Conservation (phyloP, 2,329 filamentous ascomycete genomes). For the Tolypocladium endophyticum region DNA sequence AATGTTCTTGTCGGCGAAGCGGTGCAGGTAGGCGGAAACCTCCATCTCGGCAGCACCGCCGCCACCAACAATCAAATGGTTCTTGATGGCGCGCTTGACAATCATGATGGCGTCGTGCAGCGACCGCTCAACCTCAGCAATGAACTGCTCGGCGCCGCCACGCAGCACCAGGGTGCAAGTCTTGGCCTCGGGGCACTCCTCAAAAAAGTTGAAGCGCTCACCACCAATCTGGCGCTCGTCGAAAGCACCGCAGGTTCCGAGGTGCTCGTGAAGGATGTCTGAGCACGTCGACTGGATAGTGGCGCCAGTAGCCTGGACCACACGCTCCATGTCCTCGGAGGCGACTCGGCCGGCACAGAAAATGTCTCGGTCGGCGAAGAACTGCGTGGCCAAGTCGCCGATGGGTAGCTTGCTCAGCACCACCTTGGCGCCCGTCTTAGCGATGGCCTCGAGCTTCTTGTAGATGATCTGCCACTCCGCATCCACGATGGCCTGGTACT, state of each 20-base stretch:
- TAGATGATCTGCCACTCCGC: conserved; percentile 99
- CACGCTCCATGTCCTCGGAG: conserved; percentile 87
- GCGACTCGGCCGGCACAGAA: conserved; percentile 95
- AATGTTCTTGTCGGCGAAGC: conserved; percentile 85
- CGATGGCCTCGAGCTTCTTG: conserved; percentile 93
- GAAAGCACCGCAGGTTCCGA: conserved; percentile 82
- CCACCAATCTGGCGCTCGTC: conserved; percentile 96
- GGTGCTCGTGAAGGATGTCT: conserved; percentile 79
- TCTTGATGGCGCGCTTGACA: conserved; percentile 94
- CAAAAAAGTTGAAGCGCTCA: conserved; percentile 97
- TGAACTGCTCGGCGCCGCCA: conserved; percentile 97
- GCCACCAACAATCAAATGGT: conserved; percentile 87
- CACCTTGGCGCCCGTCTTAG: conserved; percentile 93
- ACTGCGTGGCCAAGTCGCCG: conserved; percentile 94
- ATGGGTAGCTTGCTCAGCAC: conserved; percentile 96
- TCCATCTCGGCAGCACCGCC: conserved; percentile 97
- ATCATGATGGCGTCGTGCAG: conserved; percentile 99
- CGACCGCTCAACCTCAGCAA: conserved; percentile 94
- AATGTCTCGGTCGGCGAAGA: conserved; percentile 93
- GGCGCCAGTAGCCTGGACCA: conserved; percentile 88
- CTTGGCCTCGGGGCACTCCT: conserved; percentile 89
- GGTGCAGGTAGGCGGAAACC: conserved; percentile 83
- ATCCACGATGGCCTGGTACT: conserved; percentile 98
- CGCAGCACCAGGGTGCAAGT: conserved; percentile 93
- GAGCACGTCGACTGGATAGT: conserved; percentile 93